These are phyloP conservation scores for Globisporangium megalacanthum DNA, from an alignment of 352 stramenopile genomes.

Conservation along the genomic window DNA sequence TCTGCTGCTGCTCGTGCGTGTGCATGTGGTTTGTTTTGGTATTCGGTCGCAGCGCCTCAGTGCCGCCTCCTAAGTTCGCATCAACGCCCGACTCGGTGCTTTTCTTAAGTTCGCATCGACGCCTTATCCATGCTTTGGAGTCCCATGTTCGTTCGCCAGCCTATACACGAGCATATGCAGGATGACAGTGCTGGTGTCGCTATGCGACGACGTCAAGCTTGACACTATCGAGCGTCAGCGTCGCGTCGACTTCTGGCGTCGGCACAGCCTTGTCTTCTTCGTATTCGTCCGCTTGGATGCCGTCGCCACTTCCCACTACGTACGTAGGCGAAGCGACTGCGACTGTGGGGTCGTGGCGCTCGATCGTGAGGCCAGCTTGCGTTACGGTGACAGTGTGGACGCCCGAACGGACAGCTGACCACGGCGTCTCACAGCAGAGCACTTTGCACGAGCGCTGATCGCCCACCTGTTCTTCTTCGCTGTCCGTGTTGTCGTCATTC, in stretches of 20 bases:
- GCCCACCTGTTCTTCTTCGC: conserved; percentile 17
- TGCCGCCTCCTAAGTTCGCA: too few relatives aligned
- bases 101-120: too few relatives aligned
- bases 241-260: conserved; percentile 19
- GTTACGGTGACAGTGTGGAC: conserved; percentile 44
- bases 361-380: conserved; percentile 34
- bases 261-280: conserved; percentile 8
- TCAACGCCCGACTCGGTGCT: too few relatives aligned
- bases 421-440: conserved; percentile 41
- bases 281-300: not conserved
- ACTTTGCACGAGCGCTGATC: conserved; percentile 52
- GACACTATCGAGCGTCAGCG: conserved; percentile 31
- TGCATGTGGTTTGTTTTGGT: not conserved
- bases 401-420: conserved; percentile 4
- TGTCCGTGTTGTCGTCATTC: conserved; percentile 20
- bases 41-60: too few relatives aligned
- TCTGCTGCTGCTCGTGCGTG: too few relatives aligned
- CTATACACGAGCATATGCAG: not conserved
- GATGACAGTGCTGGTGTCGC: not conserved
- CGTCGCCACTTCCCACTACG: too few relatives aligned
- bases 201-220: conserved; percentile 21
- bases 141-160: too few relatives aligned
- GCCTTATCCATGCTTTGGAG: too few relatives aligned
- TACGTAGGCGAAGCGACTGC: not conserved
- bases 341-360: conserved; percentile 15